Base-by-base conservation (phyloP, 1,139 yeast genomes). In the Hansenula lynferdii region DNA sequence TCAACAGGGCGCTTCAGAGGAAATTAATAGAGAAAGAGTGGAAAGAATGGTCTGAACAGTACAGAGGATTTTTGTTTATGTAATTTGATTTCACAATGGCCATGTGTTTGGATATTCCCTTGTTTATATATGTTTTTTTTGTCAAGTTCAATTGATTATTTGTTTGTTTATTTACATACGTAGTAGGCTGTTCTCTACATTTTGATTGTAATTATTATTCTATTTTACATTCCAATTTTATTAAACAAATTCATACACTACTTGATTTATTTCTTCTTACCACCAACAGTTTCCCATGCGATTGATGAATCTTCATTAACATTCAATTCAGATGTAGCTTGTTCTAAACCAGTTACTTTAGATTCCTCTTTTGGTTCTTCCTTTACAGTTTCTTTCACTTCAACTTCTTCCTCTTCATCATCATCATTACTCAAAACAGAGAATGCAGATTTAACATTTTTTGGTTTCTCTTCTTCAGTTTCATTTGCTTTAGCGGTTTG, bases 391-490 rank as follows among this genome's bases (percentile, higher is more conserved):
- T 56, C 62, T 34, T 61, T 68, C 37, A 54, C 66, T 36, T 63
- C 72, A 38, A 76, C 84, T 6, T 77, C 85, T 17, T 80, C 87
- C 26, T 75, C 85, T 12, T 77, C 85, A 22, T 80, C 89, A 36
- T 74, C 85, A 37, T 82, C 90, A 41, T 70, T 67, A 38, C 77
- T 70, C 60, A 87, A 72, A 30, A 85, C 86, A 45, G 80, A 75
- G 58, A 72, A 87, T 21, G 73, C 62, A 15, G 87, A 78, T 58
- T 75, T 74, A 56, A 73, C 74, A 37, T 73, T 72, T 45, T 63
- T 66, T 44, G 67, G 65, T 45, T 61, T 59, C 11, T 46, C 48
- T 54, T 59, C 70, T 52, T 45, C 48, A 51, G 31, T 34, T 33
- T 39, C 36, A 38, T 45, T 49, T 47, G 49, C 41, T 41, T 47